These are phyloP conservation scores for Phaeosphaeria sp. DNA, from an alignment of 2,329 filamentous ascomycete species.

Conservation along the genomic window DNA sequence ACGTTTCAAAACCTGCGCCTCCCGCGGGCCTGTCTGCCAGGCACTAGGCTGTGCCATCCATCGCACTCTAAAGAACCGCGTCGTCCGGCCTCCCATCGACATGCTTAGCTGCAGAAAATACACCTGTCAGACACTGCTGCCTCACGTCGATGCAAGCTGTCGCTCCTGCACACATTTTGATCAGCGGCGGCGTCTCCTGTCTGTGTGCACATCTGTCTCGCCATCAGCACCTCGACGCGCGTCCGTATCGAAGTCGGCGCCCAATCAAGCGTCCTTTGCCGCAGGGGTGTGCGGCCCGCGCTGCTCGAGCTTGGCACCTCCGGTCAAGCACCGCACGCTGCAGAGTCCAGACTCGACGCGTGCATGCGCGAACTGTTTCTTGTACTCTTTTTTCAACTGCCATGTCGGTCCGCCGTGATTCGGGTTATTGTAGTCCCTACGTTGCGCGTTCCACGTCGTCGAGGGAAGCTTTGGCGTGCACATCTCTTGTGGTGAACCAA, in stretches of 20 bases:
- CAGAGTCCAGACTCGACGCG: neutral
- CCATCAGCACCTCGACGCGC: slow-evolving; percentile 17
- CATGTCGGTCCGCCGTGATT: neutral
- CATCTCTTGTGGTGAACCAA: neutral
- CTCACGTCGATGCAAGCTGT: neutral
- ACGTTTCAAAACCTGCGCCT: slow-evolving; percentile 15
- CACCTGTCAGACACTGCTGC: neutral
- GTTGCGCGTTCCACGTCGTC: neutral
- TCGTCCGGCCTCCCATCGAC: neutral
- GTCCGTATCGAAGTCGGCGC: slow-evolving; percentile 12
- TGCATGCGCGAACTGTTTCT: neutral
- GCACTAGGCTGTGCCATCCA: neutral
- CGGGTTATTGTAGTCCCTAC: neutral
- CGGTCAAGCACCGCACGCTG: neutral
- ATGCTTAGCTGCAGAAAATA: neutral
- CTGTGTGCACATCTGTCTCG: neutral
- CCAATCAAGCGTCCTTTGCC: slow-evolving; percentile 6
- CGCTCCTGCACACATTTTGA: neutral
- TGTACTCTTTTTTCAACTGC: too few species aligned
- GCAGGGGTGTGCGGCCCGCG: slow-evolving; percentile 16
- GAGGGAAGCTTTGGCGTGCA: neutral
- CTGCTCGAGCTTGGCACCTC: slow-evolving; percentile 5
- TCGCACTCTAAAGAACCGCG: neutral
- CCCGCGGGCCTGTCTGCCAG: neutral
- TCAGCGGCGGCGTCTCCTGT: neutral